Evolutionary conservation across 768 basidiomycete species (phyloP), one percentile per base, ranked within the genome.

Genomic region (Tricholomella constricta): DNA sequence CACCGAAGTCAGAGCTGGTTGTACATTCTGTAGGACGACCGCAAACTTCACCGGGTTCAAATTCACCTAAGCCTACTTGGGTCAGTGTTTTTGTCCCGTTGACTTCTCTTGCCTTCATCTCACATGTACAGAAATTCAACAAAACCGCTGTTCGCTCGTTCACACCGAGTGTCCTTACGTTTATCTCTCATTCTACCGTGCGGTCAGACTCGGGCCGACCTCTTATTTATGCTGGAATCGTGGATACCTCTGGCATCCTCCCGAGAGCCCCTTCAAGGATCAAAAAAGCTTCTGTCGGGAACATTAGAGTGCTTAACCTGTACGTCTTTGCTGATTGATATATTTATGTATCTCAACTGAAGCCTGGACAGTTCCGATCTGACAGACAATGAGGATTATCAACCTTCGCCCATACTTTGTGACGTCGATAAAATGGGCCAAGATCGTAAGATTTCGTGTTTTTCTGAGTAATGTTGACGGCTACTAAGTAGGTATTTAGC

Each of bases 251-350:
- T 15, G 83, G 82, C 1, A 52, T 71, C 5, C 57, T 74, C 17
- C 60, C 76, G 9, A 67, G 68, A 52, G 59, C 60, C 26, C 63
- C 62, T 32, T 56, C 56, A 29, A 71, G 68, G 38, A 37, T 54
- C 8, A 79, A 70, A 57, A 76, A 80, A 44, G 62, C 72, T 14
- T 46, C 68, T 0, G 72, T 84, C 20, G 88, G 88, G 15, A 68
- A 61, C 14, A 66, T 85, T 22, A 65, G 60, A 38, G 74, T 83
- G 22, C 60, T 90, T 31, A 80, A 76, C 60, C 45, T 86, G 88
- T 89, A 57, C 59, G 77, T 65, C 53, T 55, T 44, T 37, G 12
- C 25, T 44, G 7, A 32, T 22, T 41, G 5, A 32, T 44, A 44
- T 38, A 19, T 19, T 48, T 32, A 6, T n/a, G n/a, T n/a, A n/a